Evolutionary conservation across 805 yeast genomes (phyloP).

Genomic region (Saccharomycopsis sp.): DNA sequence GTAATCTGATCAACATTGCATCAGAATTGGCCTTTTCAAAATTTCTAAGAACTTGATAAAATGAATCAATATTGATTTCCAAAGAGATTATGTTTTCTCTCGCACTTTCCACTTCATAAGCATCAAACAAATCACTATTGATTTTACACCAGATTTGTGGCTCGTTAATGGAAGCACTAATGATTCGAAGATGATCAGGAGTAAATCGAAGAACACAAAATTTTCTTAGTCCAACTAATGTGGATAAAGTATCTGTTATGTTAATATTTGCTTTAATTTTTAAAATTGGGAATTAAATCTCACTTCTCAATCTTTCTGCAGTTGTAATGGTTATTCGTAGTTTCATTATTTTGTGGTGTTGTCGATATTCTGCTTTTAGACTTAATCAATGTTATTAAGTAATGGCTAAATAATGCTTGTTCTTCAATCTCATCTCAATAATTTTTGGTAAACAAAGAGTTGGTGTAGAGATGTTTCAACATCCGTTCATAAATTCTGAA

Average conservation of each 20-base stretch:
- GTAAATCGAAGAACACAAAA: constrained; percentile 48
- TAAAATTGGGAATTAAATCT: too few relatives aligned
- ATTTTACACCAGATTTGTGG: constrained; percentile 65
- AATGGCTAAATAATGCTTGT: too few relatives aligned
- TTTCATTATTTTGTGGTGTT: constrained; percentile 21
- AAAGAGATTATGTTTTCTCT: constrained; percentile 45
- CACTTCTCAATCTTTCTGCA: constrained; percentile 24
- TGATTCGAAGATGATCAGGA: constrained; percentile 36
- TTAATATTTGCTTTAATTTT: not conserved
- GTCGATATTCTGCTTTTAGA: too few relatives aligned
- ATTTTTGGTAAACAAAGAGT: too few relatives aligned
- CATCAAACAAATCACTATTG: constrained; percentile 35
- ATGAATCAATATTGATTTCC: constrained; percentile 52
- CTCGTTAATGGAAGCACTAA: constrained; percentile 42
- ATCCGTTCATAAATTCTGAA: too few relatives aligned
- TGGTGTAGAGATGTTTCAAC: too few relatives aligned
- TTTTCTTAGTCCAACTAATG: constrained; percentile 43
- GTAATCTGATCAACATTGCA: constrained; percentile 41
- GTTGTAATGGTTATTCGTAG: constrained; percentile 23
- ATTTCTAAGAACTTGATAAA: constrained; percentile 46
- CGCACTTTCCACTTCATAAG: constrained; percentile 40
- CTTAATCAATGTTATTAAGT: too few relatives aligned
- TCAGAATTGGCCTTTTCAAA: constrained; percentile 44
- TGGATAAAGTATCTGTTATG: constrained; percentile 32
- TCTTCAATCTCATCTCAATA: too few relatives aligned